phyloP scores from a whole-genome alignment of 2,329 filamentous ascomycete genomes.

The Claviceps capensis region DNA sequence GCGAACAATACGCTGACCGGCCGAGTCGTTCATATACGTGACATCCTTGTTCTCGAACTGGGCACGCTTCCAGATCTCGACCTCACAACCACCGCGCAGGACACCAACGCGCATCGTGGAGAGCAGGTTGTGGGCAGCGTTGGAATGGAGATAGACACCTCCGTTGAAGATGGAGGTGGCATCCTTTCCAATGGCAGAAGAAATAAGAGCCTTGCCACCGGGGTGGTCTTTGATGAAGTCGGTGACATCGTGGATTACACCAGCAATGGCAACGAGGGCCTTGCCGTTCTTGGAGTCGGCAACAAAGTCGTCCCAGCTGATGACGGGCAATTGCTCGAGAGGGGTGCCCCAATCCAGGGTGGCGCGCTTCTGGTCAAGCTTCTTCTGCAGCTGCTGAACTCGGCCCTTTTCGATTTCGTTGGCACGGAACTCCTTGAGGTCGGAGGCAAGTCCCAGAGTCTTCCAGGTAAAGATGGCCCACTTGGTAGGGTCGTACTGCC shows the following conservation, averaged over 20 bases:
- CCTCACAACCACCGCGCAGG: slow-evolving; percentile 73
- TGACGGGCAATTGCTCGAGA: slow-evolving; percentile 71
- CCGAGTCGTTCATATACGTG: slow-evolving; percentile 64
- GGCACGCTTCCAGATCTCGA: slow-evolving; percentile 85
- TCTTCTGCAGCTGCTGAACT: slow-evolving; percentile 82
- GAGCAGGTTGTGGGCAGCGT: slow-evolving; percentile 77
- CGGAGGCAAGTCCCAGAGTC: slow-evolving; percentile 68
- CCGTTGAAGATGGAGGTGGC: slow-evolving; percentile 87
- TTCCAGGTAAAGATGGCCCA: slow-evolving; percentile 80
- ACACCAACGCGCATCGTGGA: slow-evolving; percentile 83
- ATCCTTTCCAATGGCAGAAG: slow-evolving; percentile 70
- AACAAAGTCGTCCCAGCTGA: slow-evolving; percentile 79
- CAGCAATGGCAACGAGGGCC: slow-evolving; percentile 63
- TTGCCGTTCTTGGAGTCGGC: slow-evolving; percentile 63
- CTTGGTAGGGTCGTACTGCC: slow-evolving; percentile 85
- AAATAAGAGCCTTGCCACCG: slow-evolving; percentile 81
- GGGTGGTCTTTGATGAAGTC: slow-evolving; percentile 82
- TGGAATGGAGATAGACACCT: slow-evolving; percentile 80
- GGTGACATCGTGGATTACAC: slow-evolving; percentile 74
- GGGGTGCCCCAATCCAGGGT: slow-evolving; percentile 77
- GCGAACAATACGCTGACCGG: slow-evolving; percentile 70
- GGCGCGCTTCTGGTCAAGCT: slow-evolving; percentile 75
- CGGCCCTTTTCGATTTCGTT: slow-evolving; percentile 91
- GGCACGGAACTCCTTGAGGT: slow-evolving; percentile 79
- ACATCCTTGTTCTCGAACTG: slow-evolving; percentile 76